Evolutionary conservation across 1,284 basidiomycete species (phyloP), one percentile per base, ranked within the genome.

Genomic region (Ceratobasidium sp.): DNA sequence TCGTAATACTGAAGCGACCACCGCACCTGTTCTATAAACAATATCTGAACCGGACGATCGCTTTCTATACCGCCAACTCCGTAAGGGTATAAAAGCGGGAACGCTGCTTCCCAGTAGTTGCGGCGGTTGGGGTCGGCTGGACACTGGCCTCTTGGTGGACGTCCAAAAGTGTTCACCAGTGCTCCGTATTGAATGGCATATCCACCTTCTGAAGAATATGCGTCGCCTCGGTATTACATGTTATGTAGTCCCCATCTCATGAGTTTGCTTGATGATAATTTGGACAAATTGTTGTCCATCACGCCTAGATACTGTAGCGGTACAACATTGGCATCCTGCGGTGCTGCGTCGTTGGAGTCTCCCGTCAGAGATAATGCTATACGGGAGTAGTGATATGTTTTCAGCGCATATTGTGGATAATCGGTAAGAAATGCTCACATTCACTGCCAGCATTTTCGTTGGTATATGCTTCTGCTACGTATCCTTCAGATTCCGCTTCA

Each of bases 71-170:
- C 85, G 0, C 88, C 87, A 0, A 40, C 9, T 0, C 86, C 87
- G 81, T 86, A 88, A 1, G 87, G 88, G 78, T 87, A 88, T 0
- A 88, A 80, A 0, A 68, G 39, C 0, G 85, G 86, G 79, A 84
- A 88, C 0, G 83, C 83, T 9, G 83, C 83, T n/a, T 85, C 80
- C 2, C 86, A 81, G 60, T 82, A 82, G 55, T 60, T 80, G 20
- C 33, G 61, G 7, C 61, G 61, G 18, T 42, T 18, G 15, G 61
- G 61, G 33, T 64, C 61, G 20, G 33, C 61, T 9, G 39, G 33
- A 3, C 23, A 28, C 26, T 55, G 44, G 4, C 77, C 67, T 13
- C 33, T 33, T 20, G 44, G 49, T 1, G 66, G 75, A 3, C 26
- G 42, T 3, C 67, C 79, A 55, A 72, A 78, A 18, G 60, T 71